Conservation (phyloP, 805 yeast species). For the Trichomonascus vanleenenianus region DNA sequence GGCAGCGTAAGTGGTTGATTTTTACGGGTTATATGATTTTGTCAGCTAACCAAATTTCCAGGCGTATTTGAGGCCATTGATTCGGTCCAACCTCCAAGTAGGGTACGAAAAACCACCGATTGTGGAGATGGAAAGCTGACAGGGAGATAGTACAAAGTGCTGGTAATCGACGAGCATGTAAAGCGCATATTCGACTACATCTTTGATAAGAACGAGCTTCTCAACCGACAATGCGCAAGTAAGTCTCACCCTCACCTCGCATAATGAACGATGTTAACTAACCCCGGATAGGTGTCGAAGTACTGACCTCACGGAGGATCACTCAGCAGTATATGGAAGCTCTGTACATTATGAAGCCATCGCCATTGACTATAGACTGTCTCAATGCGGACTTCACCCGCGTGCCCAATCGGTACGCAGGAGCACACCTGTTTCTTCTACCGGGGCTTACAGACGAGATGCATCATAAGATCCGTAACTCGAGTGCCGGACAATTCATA, state of each 20-base stretch:
- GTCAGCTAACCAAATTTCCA: neutral
- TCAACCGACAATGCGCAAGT: constrained; percentile 17
- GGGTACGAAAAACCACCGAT: constrained; percentile 8
- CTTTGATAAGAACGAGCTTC: constrained; percentile 33
- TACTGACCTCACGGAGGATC: constrained; percentile 50
- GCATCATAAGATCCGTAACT: constrained; percentile 19
- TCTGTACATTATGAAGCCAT: constrained; percentile 68
- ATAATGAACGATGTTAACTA: constrained; percentile 20
- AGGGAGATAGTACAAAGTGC: constrained; percentile 32
- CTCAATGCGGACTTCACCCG: constrained; percentile 64
- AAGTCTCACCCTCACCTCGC: constrained; percentile 31
- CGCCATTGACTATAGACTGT: constrained; percentile 63
- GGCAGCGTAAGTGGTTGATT: neutral
- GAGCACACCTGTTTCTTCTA: constrained; percentile 64
- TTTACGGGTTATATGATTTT: neutral
- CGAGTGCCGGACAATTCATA: constrained; percentile 22
- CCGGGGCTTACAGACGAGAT: constrained; percentile 40
- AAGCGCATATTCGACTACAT: constrained; percentile 20
- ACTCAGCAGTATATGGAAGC: constrained; percentile 66
- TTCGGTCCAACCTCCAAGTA: constrained; percentile 33
- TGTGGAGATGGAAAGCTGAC: neutral
- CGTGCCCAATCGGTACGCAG: constrained; percentile 62
- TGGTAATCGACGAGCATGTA: constrained; percentile 25
- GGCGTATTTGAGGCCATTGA: constrained; percentile 31
- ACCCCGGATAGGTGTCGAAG: constrained; percentile 27